These are phyloP conservation scores for Hemisphaericaspora lyxosophila DNA, from an alignment of 1,139 yeast species.

Conservation along the genomic window DNA sequence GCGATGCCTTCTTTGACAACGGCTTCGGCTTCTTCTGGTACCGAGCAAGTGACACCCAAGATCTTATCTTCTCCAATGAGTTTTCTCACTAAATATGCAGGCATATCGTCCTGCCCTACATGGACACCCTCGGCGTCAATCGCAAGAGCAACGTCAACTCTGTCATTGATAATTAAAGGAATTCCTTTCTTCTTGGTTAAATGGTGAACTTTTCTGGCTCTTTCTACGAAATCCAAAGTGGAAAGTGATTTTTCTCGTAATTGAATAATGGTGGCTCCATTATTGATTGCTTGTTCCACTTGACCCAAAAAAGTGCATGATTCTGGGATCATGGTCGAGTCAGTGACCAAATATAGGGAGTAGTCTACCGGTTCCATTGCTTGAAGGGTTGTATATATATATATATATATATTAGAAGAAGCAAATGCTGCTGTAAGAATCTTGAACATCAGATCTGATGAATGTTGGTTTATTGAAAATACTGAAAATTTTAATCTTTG, in stretches of 20 bases:
- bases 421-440: too few species aligned
- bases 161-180: slow-evolving; percentile 83
- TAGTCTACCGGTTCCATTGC: slow-evolving; percentile 41
- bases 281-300: slow-evolving; percentile 59
- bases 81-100: slow-evolving; percentile 55
- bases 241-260: slow-evolving; percentile 75
- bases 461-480: too few species aligned
- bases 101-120: slow-evolving; percentile 93
- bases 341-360: slow-evolving; percentile 76
- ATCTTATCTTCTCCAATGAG: slow-evolving; percentile 73
- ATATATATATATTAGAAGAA: too few species aligned
- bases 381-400: not conserved
- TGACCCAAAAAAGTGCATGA: slow-evolving; percentile 59
- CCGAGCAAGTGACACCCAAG: slow-evolving; percentile 76
- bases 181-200: slow-evolving; percentile 60
- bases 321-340: slow-evolving; percentile 71
- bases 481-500: not conserved
- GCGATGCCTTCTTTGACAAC: slow-evolving; percentile 57
- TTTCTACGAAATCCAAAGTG: slow-evolving; percentile 63
- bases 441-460: too few species aligned
- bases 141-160: slow-evolving; percentile 88
- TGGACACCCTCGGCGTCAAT: slow-evolving; percentile 91
- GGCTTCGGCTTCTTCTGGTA: slow-evolving; percentile 53
- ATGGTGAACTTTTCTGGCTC: slow-evolving; percentile 61
- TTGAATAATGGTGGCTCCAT: slow-evolving; percentile 82